Base-by-base conservation (phyloP, 345 rosid genomes). In the Syzygium aromaticum region DNA sequence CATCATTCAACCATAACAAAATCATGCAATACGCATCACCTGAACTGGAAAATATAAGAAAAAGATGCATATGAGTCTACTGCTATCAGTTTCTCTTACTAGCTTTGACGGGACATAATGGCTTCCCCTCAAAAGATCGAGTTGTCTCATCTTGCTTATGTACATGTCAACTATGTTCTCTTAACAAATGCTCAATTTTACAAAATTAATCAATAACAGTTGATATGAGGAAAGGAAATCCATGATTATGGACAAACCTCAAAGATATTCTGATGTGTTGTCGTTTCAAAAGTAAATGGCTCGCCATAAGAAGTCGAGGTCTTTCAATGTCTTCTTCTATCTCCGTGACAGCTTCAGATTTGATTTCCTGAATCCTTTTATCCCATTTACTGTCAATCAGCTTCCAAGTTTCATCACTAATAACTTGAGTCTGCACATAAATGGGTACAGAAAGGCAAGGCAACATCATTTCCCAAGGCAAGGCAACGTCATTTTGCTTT, bases 331-430 rank as follows among this genome's bases (percentile, higher is more conserved):
- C 97, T 92, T 93, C 96, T 87, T 95, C 95, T 88, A 92, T 90
- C 92, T 91, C 93, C 88, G 85, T 73, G 46, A 93, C 92, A 89
- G 96, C 94, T 91, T 92, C 94, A 77, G 90, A 86, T 93, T 87
- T 95, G 51, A 97, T 93, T 89, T 97, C 96, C 89, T 93, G 59
- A 88, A 95, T 92, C 89, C 94, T 92, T 85, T 92, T 93, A 88
- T 95, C 97, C 98, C 98, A 95, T 77, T 94, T 94, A 83, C 91
- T 89, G 88, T 96, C 97, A 23, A 95, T 94, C 63, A 97, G 94
- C 92, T 96, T 95, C 99, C 98, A 97, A 78, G 97, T 96, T 88
- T 94, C 95, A 87, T 95, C 96, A 56, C 93, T 95, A 54, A 96
- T 88, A 53, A 90, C 91, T 92, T 95, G 98, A 23, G 96, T 95